Evolutionary conservation across 164 flowering plant genomes (phyloP).

Genomic region (Saururus chinensis): DNA sequence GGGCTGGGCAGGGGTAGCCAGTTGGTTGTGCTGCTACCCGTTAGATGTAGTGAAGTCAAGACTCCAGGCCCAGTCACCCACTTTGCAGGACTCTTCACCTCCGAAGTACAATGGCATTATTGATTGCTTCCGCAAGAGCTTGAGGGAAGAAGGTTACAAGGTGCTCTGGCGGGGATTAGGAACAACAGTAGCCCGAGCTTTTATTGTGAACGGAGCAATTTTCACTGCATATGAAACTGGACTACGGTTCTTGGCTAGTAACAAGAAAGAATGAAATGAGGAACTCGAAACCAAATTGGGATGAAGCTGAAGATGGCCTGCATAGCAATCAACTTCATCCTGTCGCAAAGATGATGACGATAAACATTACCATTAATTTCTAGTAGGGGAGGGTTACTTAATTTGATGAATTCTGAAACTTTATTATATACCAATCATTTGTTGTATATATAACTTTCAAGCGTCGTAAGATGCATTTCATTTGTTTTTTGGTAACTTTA

Average conservation of each 20-base stretch:
- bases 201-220: slow-evolving; percentile 76
- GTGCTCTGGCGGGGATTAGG: slow-evolving; percentile 79
- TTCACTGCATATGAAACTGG: slow-evolving; percentile 75
- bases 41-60: slow-evolving; percentile 78
- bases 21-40: slow-evolving; percentile 82
- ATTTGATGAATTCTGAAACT: no score
- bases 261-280: not conserved
- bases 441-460: no score
- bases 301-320: not conserved
- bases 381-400: not conserved
- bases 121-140: slow-evolving; percentile 60
- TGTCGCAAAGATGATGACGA: no score
- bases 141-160: slow-evolving; percentile 47
- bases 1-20: slow-evolving; percentile 83
- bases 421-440: no score
- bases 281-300: not conserved
- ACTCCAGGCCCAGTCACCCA: slow-evolving; percentile 48
- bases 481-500: no score
- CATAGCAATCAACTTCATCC: not conserved
- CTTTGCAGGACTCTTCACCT: slow-evolving; percentile 8
- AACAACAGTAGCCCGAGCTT: slow-evolving; percentile 71
- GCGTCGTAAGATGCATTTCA: no score
- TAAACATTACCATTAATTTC: no score
- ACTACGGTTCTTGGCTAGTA: slow-evolving; percentile 30
- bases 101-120: slow-evolving; percentile 50